Conservation (phyloP, 2,329 filamentous ascomycete genomes). For the Hymenoscyphus repandus region DNA sequence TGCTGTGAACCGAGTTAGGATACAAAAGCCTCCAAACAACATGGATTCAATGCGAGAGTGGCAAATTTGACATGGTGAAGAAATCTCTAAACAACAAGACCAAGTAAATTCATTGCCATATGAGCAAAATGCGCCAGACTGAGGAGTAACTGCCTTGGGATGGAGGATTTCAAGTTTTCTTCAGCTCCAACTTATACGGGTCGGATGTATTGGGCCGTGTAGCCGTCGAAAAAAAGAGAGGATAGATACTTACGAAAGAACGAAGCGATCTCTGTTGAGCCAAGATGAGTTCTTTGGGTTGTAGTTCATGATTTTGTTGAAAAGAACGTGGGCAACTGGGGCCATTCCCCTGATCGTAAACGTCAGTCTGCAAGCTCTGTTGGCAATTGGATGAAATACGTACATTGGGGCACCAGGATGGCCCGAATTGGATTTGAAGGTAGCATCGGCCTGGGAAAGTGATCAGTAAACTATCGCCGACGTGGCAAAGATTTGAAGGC, state of each 20-base stretch:
- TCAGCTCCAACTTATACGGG: background rate
- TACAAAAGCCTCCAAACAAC: too few species aligned
- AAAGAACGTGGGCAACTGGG: slow-evolving; percentile 91
- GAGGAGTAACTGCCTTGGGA: too few species aligned
- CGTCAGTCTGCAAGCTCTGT: slow-evolving; percentile 29
- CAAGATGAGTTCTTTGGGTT: slow-evolving; percentile 99
- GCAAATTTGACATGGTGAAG: too few species aligned
- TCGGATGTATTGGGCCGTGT: background rate
- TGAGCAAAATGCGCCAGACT: too few species aligned
- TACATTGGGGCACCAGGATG: slow-evolving; percentile 98
- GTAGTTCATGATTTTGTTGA: slow-evolving; percentile 99
- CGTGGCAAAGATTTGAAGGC: background rate
- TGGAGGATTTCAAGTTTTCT: too few species aligned
- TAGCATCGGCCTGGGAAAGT: slow-evolving; percentile 82
- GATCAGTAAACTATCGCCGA: background rate
- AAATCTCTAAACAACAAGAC: too few species aligned
- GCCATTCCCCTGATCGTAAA: slow-evolving; percentile 64
- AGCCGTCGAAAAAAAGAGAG: background rate
- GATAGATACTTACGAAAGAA: slow-evolving; percentile 78
- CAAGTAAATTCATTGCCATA: too few species aligned
- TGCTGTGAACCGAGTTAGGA: slow-evolving; percentile 48
- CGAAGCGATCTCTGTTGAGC: slow-evolving; percentile 96
- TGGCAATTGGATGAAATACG: slow-evolving; percentile 26
- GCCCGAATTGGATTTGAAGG: slow-evolving; percentile 90
- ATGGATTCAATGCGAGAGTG: too few species aligned